Evolutionary conservation across 371 early-diverging fungal genomes (phyloP), one percentile per base, ranked within the genome.

Genomic region (Capillidium rhysosporum): DNA sequence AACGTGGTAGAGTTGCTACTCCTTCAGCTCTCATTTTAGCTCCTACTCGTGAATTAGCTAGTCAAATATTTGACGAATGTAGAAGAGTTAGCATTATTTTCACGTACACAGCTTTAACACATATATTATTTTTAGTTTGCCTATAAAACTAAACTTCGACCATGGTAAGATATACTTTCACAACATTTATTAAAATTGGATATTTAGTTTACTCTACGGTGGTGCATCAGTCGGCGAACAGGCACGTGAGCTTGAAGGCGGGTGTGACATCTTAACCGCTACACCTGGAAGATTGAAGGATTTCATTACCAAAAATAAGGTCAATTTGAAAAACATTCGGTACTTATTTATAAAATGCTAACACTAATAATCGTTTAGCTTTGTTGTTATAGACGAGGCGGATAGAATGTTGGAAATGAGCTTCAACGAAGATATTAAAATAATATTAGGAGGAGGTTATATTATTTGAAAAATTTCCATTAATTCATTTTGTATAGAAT

Each of bases 381-480:
- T 80, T 52, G 5, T 40, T 3, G 26, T 52, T 10, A 25, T 52
- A 14, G 52, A 52, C 26, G 52, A 52, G 26, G 21, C 26, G 5
- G 52, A 52, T 52, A n/a, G 41, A 26, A 12, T 52, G 40, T 24
- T 52, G 4, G 41, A 41, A 7, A 21, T 52, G 21, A 34, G 52
- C 3, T 49, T 49, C 18, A 23, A 31, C 3, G 14, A 12, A 14
- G 5, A 31, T 7, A 5, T 49, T n/a, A 29, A 18, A 43, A 73
- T 75, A 28, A 90, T 89, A 52, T 69, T 86, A 59, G 59, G 66
- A 31, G 41, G 64, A 41, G 69, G 74, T 39, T 69, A 61, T 55
- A 65, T 14, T 43, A 7, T 8, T 14, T 43, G 18, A 43, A 5
- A 8, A 8, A 43, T 5, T 18, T 43, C 18, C 8, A 14, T 7